Base-by-base conservation (phyloP, 2,329 filamentous ascomycete species). In the Aspergillus sp. region DNA sequence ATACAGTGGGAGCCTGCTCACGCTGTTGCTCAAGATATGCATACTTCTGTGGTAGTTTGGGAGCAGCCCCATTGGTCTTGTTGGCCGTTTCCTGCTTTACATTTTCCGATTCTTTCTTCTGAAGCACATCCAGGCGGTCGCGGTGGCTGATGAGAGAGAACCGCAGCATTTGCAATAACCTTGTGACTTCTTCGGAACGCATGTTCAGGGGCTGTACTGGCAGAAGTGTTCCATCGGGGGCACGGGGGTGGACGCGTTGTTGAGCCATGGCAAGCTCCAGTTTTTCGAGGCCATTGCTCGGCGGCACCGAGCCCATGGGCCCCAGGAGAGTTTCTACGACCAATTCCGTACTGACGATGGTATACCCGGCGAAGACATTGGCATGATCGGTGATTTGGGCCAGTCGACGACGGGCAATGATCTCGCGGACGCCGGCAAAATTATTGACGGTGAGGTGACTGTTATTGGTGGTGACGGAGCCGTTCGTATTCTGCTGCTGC, bases 341-440 rank as follows among this genome's bases (percentile, higher is more conserved):
- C 69, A 77, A 66, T 64, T 77, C 74, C 49, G 75, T 72, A 58
- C 74, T 70, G 57, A 77, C 75, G 60, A 78, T 77, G 46, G 67
- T 75, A 59, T 77, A 77, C 45, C 75, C 75, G 56, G 75, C 75
- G 56, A 75, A 75, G 24, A 75, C 68, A 68, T 78, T 78, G 66
- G 75, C 74, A 70, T 77, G 75, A 58, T 78, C 75, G 64, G 74
- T 76, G 58, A 78, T 78, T 59, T 77, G 75, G 47, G 70, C 72
- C 60, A 78, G 64, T 37, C 75, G 73, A 24, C 74, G 74, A 24
- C 75, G 75, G 62, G 75, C 73, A 53, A 75, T 74, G 54, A 75
- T 67, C 62, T 76, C 73, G 52, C 73, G 70, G 46, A 75, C 72
- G 62, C 73, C 75, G 69, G 72, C 72, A 67, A 74, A 73, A 62